Base-by-base conservation (phyloP, 2,329 filamentous ascomycete species). In the Dactylellina leptospora region DNA sequence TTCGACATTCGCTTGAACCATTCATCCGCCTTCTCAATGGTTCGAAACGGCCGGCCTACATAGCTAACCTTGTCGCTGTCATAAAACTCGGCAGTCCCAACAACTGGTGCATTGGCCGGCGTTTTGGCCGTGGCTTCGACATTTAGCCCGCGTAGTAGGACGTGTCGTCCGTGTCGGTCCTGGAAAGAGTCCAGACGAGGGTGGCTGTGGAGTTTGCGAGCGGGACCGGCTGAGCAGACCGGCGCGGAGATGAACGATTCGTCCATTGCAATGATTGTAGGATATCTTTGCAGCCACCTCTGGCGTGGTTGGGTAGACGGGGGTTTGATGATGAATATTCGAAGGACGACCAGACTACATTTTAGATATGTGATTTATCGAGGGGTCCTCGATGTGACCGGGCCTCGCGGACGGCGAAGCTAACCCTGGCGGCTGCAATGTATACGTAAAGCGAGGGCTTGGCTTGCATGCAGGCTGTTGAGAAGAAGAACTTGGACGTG, bases 91-190 rank as follows among this genome's bases (percentile, higher is more conserved):
- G 81, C 77, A 38, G 79, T 80, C 33, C 81, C 79, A 68, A 81
- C 80, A 4, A 80, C 79, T 8, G 81, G 76, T 42, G 79, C 79
- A 40, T 79, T 78, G n/a, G 77, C 80, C 13, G 81, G 81, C 36
- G 80, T 74, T 74, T 82, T 82, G 74, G 79, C 81, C 36, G 79
- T 79, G 33, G 80, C 81, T 1, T 80, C 80, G 38, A 82, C 78
- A 74, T 82, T 82, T 54, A 82, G 78, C 2, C 81, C 81, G n/a
- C 80, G 81, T 28, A 82, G 76, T 11, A 77, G 76, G 44, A 82
- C 74, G n/a, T 78, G 78, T 59, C 81, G 80, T n/a, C 79, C 77
- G 62, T 81, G 74, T 28, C 59, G 71, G 45, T 82, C 81, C 53
- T 79, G 62, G 53, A 82, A 82, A 28, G 75, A 75, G 42, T 76